Evolutionary conservation across 208 protist genomes (phyloP).

Genomic region (Crithidia fasciculata): DNA sequence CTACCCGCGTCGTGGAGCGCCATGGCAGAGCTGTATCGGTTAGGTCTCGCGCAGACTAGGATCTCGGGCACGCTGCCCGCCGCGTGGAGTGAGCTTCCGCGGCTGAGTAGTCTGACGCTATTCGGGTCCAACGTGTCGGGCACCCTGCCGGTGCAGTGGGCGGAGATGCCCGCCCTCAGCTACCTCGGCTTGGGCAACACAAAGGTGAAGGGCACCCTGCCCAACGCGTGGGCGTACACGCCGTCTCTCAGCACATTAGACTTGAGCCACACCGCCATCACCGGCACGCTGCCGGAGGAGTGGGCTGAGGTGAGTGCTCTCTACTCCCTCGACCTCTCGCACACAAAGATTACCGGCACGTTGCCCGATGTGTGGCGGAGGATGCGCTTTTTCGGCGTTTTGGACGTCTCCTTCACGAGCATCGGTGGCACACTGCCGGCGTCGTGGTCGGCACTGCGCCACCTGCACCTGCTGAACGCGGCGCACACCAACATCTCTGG

Average conservation of each 20-base stretch:
- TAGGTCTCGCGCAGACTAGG: background rate
- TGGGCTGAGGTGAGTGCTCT: background rate
- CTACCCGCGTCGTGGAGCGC: background rate
- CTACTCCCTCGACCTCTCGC: background rate
- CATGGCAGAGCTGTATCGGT: background rate
- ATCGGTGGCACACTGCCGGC: background rate
- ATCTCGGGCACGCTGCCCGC: background rate
- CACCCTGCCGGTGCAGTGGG: constrained; percentile 8
- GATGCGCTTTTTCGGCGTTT: background rate
- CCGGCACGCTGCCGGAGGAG: background rate
- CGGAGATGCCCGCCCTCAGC: background rate
- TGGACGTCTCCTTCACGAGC: background rate
- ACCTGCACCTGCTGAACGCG: background rate
- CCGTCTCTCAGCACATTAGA: background rate
- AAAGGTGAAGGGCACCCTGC: background rate
- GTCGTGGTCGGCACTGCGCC: background rate
- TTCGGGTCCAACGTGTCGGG: background rate
- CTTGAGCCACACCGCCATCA: background rate
- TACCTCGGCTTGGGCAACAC: background rate
- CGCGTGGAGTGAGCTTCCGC: background rate
- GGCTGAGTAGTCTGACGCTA: background rate
- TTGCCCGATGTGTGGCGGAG: background rate
- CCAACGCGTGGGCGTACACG: background rate
- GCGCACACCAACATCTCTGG: constrained; percentile 1
- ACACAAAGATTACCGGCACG: background rate